Base-by-base conservation (phyloP, 495 filamentous ascomycete genomes). In the Hyaloscypha hepaticicola region DNA sequence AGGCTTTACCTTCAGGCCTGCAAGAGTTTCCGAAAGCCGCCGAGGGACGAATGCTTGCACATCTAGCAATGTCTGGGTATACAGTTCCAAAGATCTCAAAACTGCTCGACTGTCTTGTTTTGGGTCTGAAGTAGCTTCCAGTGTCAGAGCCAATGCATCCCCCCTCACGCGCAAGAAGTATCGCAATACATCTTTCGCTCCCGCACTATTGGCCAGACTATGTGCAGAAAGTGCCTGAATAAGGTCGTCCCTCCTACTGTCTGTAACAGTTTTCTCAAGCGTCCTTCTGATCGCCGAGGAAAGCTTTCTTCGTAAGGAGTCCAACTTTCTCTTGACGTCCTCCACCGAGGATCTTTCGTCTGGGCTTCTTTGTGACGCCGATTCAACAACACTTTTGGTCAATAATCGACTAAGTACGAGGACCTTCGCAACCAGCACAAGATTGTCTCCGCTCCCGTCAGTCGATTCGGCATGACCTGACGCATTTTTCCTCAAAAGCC, bases 81-180 rank as follows among this genome's bases (percentile, higher is more conserved):
- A 96, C 3, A 97, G 74, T 29, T 80, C 79, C 48, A 97, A 76
- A 25, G 88, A 83, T 60, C 79, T 80, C 1, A 88, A 74, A 21
- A 91, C 80, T 55, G 84, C 82, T 51, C 80, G 75, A 1, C 16
- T 48, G 1, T 76, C 61, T 21, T 45, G 49, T 70, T 74, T 55
- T 50, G 64, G 56, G 22, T 66, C 68, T 14, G 77, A 77, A 11
- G 76, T 75, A 19, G 64, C 66, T 25, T 75, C 80, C 38, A 91
- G 76, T n/a, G 84, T 81, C 25, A 82, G 79, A 1, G 78, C 76
- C 29, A 96, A 88, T 0, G 84, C 83, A 59, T 88, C 83, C 38
- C 85, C 79, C 22, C 96, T 85, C 12, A 93, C 80, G 61, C 86
- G 79, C 50, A 96, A 82, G 72, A 98, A 97, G 75, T 96, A 88